A percentile compares a stretch with the other conserved stretches of the same genome.
Evolutionary conservation across 495 filamentous ascomycete species (phyloP).

Genomic region (Pseudevernia furfuracea): DNA sequence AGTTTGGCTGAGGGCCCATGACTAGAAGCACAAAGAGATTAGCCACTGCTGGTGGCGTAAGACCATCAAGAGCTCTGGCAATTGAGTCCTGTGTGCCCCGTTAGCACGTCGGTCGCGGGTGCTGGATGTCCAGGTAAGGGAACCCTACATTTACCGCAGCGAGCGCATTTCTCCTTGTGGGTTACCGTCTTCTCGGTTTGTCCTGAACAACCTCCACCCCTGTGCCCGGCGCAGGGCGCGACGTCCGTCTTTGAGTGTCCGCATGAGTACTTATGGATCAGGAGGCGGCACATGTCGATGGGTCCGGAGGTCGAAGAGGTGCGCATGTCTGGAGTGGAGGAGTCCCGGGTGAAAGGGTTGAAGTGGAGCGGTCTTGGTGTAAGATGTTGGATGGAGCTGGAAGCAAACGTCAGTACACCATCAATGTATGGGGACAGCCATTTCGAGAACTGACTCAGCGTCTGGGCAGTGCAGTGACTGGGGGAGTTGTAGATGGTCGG

Average conservation of each 20-base stretch:
- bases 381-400: not conserved
- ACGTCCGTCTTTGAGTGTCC: constrained; percentile 18
- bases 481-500: not conserved
- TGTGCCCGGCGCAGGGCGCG: constrained; percentile 15
- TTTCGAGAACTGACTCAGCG: not conserved
- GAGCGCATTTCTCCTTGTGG: constrained; percentile 15
- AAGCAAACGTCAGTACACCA: not conserved
- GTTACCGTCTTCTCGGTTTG: not conserved
- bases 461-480: not conserved
- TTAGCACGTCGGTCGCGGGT: not conserved
- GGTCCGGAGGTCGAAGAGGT: not conserved
- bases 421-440: too few relatives aligned
- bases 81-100: not conserved
- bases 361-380: not conserved
- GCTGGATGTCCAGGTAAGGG: not conserved
- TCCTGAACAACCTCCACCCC: constrained; percentile 8
- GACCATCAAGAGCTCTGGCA: not conserved
- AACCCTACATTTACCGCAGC: constrained; percentile 9
- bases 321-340: constrained; percentile 2
- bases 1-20: constrained; percentile 6
- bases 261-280: constrained; percentile 13
- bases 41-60: constrained; percentile 2
- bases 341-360: not conserved
- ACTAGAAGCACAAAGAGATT: not conserved
- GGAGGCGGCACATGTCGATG: constrained; percentile 7